Conservation (phyloP, 331 rosid genomes). For the Telfairia occidentalis region DNA sequence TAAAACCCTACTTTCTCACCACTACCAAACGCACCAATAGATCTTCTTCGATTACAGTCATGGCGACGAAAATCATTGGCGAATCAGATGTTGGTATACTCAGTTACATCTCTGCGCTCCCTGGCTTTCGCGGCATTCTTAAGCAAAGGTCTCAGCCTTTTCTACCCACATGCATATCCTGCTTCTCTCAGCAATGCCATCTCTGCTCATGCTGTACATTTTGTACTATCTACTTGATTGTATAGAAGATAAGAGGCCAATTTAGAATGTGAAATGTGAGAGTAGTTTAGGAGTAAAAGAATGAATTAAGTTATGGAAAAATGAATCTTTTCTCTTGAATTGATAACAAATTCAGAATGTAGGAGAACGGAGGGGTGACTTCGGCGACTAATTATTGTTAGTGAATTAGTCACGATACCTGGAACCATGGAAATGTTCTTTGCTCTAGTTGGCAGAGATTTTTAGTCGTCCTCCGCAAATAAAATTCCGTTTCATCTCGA, state of each 20-base stretch:
- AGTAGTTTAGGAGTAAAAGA: background rate
- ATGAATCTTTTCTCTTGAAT: background rate
- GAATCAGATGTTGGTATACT: conserved; percentile 74
- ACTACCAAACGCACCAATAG: background rate
- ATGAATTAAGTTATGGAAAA: background rate
- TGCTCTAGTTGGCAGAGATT: background rate
- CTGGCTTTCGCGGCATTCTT: conserved; percentile 87
- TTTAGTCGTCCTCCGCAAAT: too few species aligned
- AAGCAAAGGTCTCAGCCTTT: conserved; percentile 59
- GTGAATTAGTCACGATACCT: background rate
- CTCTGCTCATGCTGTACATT: background rate
- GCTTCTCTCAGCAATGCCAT: background rate
- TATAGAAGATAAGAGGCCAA: background rate
- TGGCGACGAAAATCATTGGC: conserved; percentile 40
- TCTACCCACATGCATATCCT: background rate
- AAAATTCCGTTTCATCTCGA: too few species aligned
- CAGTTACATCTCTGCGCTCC: conserved; percentile 70
- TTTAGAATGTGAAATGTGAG: background rate
- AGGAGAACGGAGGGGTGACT: background rate
- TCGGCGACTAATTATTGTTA: background rate
- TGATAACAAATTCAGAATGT: background rate
- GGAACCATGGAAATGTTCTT: background rate
- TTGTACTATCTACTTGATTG: background rate
- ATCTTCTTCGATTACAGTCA: conserved; percentile 1
- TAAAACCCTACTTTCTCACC: conserved; percentile 8